Conservation (phyloP, 495 filamentous ascomycete species). For the Podospora australis region DNA sequence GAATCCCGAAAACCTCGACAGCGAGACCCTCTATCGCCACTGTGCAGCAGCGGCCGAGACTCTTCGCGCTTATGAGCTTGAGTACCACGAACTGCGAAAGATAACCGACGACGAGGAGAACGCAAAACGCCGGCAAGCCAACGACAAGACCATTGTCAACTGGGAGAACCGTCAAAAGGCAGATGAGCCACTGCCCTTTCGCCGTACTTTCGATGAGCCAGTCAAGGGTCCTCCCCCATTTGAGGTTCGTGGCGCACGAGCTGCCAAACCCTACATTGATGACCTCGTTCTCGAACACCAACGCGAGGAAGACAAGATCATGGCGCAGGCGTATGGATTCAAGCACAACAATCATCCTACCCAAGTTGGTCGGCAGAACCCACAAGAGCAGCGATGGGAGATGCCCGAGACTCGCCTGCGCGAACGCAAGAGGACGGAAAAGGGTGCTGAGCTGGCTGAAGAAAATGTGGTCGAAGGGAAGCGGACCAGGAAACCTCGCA, state of each 20-base stretch:
- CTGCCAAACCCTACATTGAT: slow-evolving; percentile 29
- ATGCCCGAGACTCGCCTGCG: slow-evolving; percentile 37
- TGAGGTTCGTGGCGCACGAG: slow-evolving; percentile 33
- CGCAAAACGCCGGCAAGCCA: slow-evolving; percentile 36
- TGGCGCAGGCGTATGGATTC: slow-evolving; percentile 40
- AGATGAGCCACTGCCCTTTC: slow-evolving; percentile 22
- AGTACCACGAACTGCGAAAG: slow-evolving; percentile 55
- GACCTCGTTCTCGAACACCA: slow-evolving; percentile 27
- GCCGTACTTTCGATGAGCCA: slow-evolving; percentile 26
- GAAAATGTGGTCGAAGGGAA: slow-evolving; percentile 37
- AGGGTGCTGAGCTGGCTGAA: slow-evolving; percentile 40
- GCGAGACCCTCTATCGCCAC: slow-evolving; percentile 47
- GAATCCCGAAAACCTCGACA: slow-evolving; percentile 29
- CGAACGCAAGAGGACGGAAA: slow-evolving; percentile 41
- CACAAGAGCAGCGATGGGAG: slow-evolving; percentile 40
- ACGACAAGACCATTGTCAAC: slow-evolving; percentile 30
- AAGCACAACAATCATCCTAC: slow-evolving; percentile 36
- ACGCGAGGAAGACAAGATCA: slow-evolving; percentile 36
- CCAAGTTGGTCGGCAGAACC: slow-evolving; percentile 38
- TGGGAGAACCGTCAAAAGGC: slow-evolving; percentile 28
- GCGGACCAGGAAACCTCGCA: slow-evolving; percentile 35
- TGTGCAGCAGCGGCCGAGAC: slow-evolving; percentile 47
- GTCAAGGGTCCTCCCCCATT: slow-evolving; percentile 31
- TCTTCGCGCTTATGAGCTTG: slow-evolving; percentile 55
- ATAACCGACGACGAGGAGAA: slow-evolving; percentile 45